A percentile compares a stretch with the other conserved stretches of the same genome.
Conservation (phyloP, 179 eudicot genomes). For the Vitellaria paradoxa region DNA sequence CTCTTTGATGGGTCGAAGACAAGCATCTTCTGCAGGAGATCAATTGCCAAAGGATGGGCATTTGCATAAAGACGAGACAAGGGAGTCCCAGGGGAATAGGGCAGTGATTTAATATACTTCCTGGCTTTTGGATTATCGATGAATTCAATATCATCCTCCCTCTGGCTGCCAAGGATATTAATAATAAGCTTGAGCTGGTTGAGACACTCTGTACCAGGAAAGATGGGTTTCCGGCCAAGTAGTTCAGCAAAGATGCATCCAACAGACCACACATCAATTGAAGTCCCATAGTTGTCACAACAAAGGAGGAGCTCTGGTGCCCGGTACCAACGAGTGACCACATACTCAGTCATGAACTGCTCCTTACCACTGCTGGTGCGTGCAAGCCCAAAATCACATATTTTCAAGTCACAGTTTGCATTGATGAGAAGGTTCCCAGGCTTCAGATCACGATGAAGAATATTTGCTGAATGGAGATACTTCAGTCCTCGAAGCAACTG, state of each 20-base stretch:
- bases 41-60: conserved; percentile 75
- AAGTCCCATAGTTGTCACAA: conserved; percentile 82
- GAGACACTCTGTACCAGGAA: conserved; percentile 79
- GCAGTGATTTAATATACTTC: conserved; percentile 54
- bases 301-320: conserved; percentile 81
- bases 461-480: conserved; percentile 80
- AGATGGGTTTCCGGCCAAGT: conserved; percentile 75
- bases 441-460: conserved; percentile 83
- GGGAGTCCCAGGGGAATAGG: conserved; percentile 53
- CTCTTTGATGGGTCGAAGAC: conserved; percentile 80
- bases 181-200: conserved; percentile 76
- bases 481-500: conserved; percentile 82
- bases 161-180: conserved; percentile 71
- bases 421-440: conserved; percentile 85
- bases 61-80: conserved; percentile 57
- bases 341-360: conserved; percentile 84
- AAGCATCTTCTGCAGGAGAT: conserved; percentile 73
- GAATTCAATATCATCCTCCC: conserved; percentile 57
- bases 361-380: conserved; percentile 70
- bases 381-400: conserved; percentile 83
- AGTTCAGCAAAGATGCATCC: conserved; percentile 90
- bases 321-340: conserved; percentile 84
- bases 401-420: conserved; percentile 79
- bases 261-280: conserved; percentile 86
- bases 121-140: conserved; percentile 73